Base-by-base conservation (phyloP, 345 rosid species). In the Euclidium syriacum region DNA sequence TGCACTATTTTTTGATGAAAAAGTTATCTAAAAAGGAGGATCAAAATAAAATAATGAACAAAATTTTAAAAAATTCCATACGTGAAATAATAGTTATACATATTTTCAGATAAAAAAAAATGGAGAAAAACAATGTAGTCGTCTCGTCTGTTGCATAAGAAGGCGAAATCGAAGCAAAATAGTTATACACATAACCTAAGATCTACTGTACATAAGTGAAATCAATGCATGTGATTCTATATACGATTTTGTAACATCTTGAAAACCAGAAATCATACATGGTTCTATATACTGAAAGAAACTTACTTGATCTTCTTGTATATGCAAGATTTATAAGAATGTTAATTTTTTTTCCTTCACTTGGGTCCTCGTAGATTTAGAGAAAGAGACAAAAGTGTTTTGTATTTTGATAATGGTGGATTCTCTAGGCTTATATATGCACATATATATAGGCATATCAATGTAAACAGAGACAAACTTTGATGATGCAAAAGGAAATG, bases 401-500 rank as follows among this genome's bases (percentile, higher is more conserved):
- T 70, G 58, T 34, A 27, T 52, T 68, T 39, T 23, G 43, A 62
- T 30, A 16, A 4, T 47, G 68, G 68, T 20, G 58, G 63, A 53
- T 62, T 70, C 64, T 62, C 63, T 36, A 53, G 74, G 74, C 58
- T 62, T 52, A 69, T 60, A 60, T 50, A 24, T 30, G 36, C 33
- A 58, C 50, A 67, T 40, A 49, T 68, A 51, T 68, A 62, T 47
- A 70, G 51, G 44, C 58, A 54, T 27, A 39, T 32, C 29, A 47
- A 47, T 70, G 69, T 70, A 62, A 54, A 60, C 50, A 62, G 64
- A 70, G 64, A 70, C 58, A 54, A 70, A 70, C 58, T 69, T 49
- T 61, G 34, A 33, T 69, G 57, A 70, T 70, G 55, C 43, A 62
- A 70, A 69, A 53, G 68, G 43, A 70, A 62, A 20, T 62, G 29